Conservation (phyloP, 225 moss, liverwort and hornwort genomes). For the Anthoceros angustus region DNA sequence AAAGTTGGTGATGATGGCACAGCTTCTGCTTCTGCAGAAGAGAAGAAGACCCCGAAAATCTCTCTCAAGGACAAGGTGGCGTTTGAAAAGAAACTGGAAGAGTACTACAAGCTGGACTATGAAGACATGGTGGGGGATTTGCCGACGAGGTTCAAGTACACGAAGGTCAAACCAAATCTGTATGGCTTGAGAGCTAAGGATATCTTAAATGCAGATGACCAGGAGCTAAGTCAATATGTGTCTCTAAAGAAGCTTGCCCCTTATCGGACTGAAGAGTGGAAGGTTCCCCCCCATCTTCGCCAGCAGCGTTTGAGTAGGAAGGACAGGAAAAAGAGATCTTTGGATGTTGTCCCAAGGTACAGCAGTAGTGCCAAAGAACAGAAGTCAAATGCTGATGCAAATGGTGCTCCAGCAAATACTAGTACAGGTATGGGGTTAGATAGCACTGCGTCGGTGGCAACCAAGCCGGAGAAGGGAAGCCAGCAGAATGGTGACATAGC, state of each 20-base stretch:
- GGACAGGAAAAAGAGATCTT: conserved; percentile 43
- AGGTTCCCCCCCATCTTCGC: conserved; percentile 28
- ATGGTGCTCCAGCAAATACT: neutral
- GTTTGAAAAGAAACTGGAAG: conserved; percentile 79
- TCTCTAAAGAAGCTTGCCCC: conserved; percentile 86
- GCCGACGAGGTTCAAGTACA: conserved; percentile 75
- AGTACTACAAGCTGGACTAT: conserved; percentile 89
- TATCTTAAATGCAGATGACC: conserved; percentile 56
- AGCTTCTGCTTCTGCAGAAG: neutral
- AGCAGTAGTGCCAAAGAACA: neutral
- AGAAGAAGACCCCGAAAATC: conserved; percentile 26
- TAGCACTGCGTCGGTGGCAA: neutral
- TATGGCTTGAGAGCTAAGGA: conserved; percentile 59
- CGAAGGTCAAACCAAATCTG: conserved; percentile 49
- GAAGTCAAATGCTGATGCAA: neutral
- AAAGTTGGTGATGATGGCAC: neutral
- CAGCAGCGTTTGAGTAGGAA: conserved; percentile 43
- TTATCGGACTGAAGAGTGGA: conserved; percentile 75
- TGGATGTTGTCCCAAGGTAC: conserved; percentile 23
- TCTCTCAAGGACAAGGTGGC: conserved; percentile 66
- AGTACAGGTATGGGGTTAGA: neutral
- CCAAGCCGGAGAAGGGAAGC: neutral
- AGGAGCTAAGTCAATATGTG: conserved; percentile 82
- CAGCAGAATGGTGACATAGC: neutral
- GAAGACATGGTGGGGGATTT: conserved; percentile 83